Base-by-base conservation (phyloP, 768 basidiomycete genomes). In the Rhodotorula diobovata region DNA sequence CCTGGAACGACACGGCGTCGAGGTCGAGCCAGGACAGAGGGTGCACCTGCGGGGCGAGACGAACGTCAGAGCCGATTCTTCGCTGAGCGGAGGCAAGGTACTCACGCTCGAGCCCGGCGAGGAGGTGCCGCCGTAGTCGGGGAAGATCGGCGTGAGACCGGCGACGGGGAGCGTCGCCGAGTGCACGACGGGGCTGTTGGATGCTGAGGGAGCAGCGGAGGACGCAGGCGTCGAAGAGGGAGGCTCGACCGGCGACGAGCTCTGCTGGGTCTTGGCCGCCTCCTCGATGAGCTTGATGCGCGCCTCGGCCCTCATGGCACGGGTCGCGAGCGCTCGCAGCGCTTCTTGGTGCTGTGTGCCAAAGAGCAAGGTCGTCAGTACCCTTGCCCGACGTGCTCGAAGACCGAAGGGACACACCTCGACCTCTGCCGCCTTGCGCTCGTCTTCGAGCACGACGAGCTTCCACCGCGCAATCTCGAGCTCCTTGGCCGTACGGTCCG, bases 381-480 rank as follows among this genome's bases (percentile, higher is more conserved):
- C n/a, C n/a, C n/a, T n/a, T n/a, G n/a, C n/a, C n/a, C 15, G 28
- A 30, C 23, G 30, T 10, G 23, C 7, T 16, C 25, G 25, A 11
- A 30, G 10, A 53, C 15, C 25, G 9, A 30, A 4, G 20, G 2
- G 25, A 48, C 73, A 41, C 43, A 74, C 70, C 64, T 75, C 74
- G 23, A 37, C 3, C 35, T 75, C 71, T 5, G 30, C 39, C 25
- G 54, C 20, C 11, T 15, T 45, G 37, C 65, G 61, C 25, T 75
- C 74, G 32, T 68, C 68, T 35, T 72, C 71, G 9, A 70, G 35
- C 4, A 72, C 68, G 8, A 39, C 45, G 34, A 75, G 23, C 37
- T 65, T 60, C 74, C 74, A 75, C 18, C 68, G 21, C 30, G 71
- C 71, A 16, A 75, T 72, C 66, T 75, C 74, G 34, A 75, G 43